Percentiles rank a stretch among this genome's conserved stretches.
Evolutionary conservation across 768 basidiomycete genomes (phyloP).

Genomic region (Lenzites betulinus): DNA sequence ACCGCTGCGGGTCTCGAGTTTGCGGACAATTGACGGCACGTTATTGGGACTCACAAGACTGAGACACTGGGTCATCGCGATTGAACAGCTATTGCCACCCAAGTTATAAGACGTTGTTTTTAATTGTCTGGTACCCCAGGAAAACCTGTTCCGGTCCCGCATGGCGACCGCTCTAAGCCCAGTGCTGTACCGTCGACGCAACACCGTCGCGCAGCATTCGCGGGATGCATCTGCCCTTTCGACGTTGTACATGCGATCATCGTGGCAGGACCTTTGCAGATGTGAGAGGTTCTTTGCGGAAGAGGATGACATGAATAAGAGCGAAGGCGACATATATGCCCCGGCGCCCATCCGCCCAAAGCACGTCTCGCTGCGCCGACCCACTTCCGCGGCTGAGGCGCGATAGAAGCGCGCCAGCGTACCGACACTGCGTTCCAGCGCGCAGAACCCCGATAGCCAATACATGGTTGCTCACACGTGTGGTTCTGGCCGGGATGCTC

Average conservation of each 20-base stretch:
- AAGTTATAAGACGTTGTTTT: background rate
- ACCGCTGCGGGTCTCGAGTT: background rate
- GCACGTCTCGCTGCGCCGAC: background rate
- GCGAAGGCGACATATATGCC: background rate
- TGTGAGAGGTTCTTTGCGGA: background rate
- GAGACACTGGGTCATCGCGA: background rate
- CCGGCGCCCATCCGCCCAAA: background rate
- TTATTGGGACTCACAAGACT: background rate
- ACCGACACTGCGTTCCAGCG: background rate
- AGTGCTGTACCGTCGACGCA: too few relatives aligned
- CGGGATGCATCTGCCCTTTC: background rate
- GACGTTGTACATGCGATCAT: background rate
- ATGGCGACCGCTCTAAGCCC: too few relatives aligned
- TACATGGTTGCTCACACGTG: background rate
- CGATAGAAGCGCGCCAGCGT: background rate
- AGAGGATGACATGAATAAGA: background rate
- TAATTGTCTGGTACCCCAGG: too few relatives aligned
- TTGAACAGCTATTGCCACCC: background rate
- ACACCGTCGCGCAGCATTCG: background rate
- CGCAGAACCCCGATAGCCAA: background rate
- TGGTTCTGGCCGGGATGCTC: background rate
- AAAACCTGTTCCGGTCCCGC: too few relatives aligned
- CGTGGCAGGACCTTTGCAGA: background rate
- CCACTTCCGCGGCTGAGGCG: background rate
- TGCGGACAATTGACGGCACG: background rate